These are phyloP conservation scores for Penicillium sp. DNA, from an alignment of 2,329 filamentous ascomycete species.

Conservation along the genomic window DNA sequence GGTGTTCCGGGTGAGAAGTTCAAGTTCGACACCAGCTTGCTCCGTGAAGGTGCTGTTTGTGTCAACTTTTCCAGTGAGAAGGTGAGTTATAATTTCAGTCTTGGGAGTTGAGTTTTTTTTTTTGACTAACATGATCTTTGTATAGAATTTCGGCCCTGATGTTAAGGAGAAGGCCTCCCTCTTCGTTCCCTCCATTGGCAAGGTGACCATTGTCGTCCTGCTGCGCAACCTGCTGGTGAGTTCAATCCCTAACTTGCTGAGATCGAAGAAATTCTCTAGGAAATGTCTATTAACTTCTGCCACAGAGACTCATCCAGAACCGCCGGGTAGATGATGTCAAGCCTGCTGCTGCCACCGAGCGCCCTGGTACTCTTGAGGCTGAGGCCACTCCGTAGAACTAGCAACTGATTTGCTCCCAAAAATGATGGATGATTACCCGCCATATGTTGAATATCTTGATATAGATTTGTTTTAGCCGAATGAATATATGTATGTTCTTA, in stretches of 20 bases:
- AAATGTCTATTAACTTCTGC: constrained; percentile 14
- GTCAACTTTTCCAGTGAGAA: constrained; percentile 97
- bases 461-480: constrained; percentile 20
- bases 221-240: constrained; percentile 83
- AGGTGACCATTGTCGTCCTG: constrained; percentile 92
- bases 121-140: not conserved
- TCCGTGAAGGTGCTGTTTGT: constrained; percentile 92
- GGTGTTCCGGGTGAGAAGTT: constrained; percentile 85
- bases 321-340: constrained; percentile 40
- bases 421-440: constrained; percentile 14
- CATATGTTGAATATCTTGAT: constrained; percentile 9
- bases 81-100: constrained; percentile 40
- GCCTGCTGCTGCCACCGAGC: constrained; percentile 42
- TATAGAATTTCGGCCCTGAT: constrained; percentile 77
- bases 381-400: constrained; percentile 31
- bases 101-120: not conserved
- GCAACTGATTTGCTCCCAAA: not conserved
- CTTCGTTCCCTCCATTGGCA: constrained; percentile 94
- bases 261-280: not conserved
- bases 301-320: constrained; percentile 46
- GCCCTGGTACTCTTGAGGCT: constrained; percentile 42
- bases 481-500: constrained; percentile 1
- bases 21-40: constrained; percentile 81
- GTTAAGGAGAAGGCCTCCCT: constrained; percentile 96
- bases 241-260: constrained; percentile 18